Percentiles rank a stretch among this genome's conserved stretches.
phyloP scores from a whole-genome alignment of 169 alveolate species.

The Eimeria falciformis region DNA sequence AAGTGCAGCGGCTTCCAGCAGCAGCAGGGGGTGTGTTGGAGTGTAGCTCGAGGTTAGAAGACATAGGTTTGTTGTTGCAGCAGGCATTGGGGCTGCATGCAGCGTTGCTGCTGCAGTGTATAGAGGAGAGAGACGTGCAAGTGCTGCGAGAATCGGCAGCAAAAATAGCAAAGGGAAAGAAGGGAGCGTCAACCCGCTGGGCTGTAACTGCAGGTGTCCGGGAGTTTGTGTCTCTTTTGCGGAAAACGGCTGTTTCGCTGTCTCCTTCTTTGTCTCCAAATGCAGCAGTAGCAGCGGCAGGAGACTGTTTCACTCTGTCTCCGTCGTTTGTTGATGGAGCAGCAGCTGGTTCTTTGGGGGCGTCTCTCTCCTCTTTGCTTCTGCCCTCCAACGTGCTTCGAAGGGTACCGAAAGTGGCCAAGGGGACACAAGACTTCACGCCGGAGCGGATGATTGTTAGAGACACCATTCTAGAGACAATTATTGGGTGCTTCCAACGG shows the following conservation, averaged over 20 bases:
- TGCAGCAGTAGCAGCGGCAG: constrained; percentile 21
- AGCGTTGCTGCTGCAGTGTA: constrained; percentile 62
- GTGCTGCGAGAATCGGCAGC: constrained; percentile 58
- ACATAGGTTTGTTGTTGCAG: constrained; percentile 15
- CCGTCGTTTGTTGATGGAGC: not conserved
- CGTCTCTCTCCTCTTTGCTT: not conserved
- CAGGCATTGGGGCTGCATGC: constrained; percentile 65
- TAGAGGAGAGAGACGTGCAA: constrained; percentile 30
- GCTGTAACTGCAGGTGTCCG: not conserved
- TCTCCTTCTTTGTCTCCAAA: constrained; percentile 2
- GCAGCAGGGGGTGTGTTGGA: not conserved
- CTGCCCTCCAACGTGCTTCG: constrained; percentile 25
- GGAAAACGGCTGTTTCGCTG: not conserved
- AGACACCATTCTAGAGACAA: constrained; percentile 85
- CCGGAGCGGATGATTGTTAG: constrained; percentile 95
- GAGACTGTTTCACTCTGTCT: not conserved
- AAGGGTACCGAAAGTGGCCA: constrained; percentile 93
- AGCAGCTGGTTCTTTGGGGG: constrained; percentile 22
- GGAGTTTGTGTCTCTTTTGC: not conserved
- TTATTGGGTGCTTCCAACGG: constrained; percentile 90
- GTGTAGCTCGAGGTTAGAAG: not conserved
- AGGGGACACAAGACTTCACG: constrained; percentile 95
- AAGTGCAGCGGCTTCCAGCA: not conserved
- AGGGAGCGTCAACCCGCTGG: not conserved
- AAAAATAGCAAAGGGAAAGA: constrained; percentile 54